Conservation (phyloP, 192 early-diverging fungal species). For the Diversispora epigaea region DNA sequence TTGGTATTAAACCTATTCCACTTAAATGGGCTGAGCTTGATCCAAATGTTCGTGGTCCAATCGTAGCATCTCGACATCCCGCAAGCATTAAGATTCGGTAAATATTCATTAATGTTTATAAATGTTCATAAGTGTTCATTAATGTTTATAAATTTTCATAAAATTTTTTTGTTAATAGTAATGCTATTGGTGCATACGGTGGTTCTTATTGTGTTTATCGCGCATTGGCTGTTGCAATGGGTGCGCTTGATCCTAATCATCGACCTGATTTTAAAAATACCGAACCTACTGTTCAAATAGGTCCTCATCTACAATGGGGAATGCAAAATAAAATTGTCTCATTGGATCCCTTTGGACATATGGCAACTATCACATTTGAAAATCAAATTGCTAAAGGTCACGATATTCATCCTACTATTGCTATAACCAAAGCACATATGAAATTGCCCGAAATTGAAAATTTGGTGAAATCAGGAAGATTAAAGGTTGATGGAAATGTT, state of each 20-base stretch:
- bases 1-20: conserved; percentile 71
- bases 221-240: conserved; percentile 87
- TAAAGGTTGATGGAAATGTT: conserved; percentile 80
- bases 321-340: conserved; percentile 90
- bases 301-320: conserved; percentile 76
- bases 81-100: conserved; percentile 73
- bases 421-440: conserved; percentile 95
- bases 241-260: conserved; percentile 77
- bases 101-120: neutral
- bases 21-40: conserved; percentile 77
- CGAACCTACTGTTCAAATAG: conserved; percentile 79
- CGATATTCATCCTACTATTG: conserved; percentile 88
- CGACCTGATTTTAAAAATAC: conserved; percentile 85
- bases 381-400: conserved; percentile 64
- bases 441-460: conserved; percentile 87
- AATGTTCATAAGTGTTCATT: neutral
- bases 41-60: conserved; percentile 76
- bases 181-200: conserved; percentile 94
- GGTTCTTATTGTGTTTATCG: conserved; percentile 92
- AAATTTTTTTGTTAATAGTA: conserved; percentile 43
- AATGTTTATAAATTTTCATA: neutral
- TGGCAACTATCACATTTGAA: conserved; percentile 62
- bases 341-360: conserved; percentile 90
- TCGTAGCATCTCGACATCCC: conserved; percentile 77
- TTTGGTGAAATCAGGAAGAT: conserved; percentile 55